Evolutionary conservation across 2,329 filamentous ascomycete genomes (phyloP), one percentile per base, ranked within the genome.

Genomic region (Hyphodiscus sp.): DNA sequence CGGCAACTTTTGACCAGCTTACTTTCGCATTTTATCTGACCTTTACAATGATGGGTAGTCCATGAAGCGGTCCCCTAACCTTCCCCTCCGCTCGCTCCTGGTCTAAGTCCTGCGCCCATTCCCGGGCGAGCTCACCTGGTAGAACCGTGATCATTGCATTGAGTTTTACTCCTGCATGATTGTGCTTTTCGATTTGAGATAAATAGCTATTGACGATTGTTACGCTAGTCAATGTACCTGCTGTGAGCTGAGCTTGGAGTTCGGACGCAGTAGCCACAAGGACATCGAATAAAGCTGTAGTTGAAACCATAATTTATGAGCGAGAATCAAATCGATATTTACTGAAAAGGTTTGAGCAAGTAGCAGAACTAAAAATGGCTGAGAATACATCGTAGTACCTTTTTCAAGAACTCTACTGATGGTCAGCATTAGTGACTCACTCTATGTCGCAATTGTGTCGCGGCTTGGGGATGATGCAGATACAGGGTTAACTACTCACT

Each of bases 11-110:
- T 26, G 23, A 26, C 23, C 23, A 26, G 23, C 79, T 75, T 76
- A 81, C 23, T 26, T 26, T 8, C 8, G 23, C 23, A 26, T 26
- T n/a, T 79, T 59, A 82, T 81, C 61, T 79, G 80, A 65, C 54
- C 46, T 60, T 58, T 11, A 58, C 44, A 4, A 86, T 63, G n/a
- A 83, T 67, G 0, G 82, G 82, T 13, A 86, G 70, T 61, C 82
- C 82, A 63, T 85, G 81, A 2, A 86, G 69, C 0, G 73, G 64
- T 0, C 74, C 75, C 0, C 74, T 74, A 23, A 70, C 68, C 60
- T 80, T 79, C 2, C 75, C 75, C 1, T 69, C 63, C 1, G 70
- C 65, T 9, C 81, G 65, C 20, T 67, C 64, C 9, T 62, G 57
- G 61, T 85, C 81, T 18, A 80, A 65, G 1, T 68, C 61, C 49